phyloP scores from a whole-genome alignment of 2,329 filamentous ascomycete genomes.

The Claviceps sp. region DNA sequence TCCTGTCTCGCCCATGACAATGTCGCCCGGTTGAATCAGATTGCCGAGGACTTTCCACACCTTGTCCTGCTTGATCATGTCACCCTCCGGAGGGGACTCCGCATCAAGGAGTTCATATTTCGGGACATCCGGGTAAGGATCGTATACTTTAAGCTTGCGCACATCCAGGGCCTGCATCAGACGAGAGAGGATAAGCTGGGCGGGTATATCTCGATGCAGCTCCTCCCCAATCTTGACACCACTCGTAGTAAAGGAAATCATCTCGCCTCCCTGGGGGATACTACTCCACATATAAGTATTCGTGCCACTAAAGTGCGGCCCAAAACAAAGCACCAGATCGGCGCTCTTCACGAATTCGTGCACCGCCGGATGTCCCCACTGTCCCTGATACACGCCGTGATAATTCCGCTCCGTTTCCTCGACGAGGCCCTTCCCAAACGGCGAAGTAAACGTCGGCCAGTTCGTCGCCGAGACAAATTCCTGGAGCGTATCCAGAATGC shows the following conservation, averaged over 20 bases:
- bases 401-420: constrained; percentile 33
- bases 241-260: constrained; percentile 20
- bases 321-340: constrained; percentile 33
- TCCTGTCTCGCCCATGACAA: constrained; percentile 44
- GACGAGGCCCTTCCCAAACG: constrained; percentile 36
- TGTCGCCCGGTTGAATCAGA: constrained; percentile 37
- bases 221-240: constrained; percentile 19
- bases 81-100: background rate
- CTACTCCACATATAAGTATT: constrained; percentile 29
- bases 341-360: constrained; percentile 25
- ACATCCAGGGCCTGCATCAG: constrained; percentile 12
- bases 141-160: constrained; percentile 12
- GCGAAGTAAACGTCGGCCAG: constrained; percentile 33
- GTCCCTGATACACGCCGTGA: constrained; percentile 34
- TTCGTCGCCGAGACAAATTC: constrained; percentile 27
- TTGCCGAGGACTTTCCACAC: constrained; percentile 33
- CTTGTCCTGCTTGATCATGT: constrained; percentile 23
- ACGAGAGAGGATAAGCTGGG: constrained; percentile 10
- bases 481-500: constrained; percentile 28
- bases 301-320: constrained; percentile 31
- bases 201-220: constrained; percentile 17
- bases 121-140: constrained; percentile 16
- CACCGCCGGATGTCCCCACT: constrained; percentile 20
- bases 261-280: constrained; percentile 19
- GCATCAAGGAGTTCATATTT: constrained; percentile 10